A percentile compares a stretch with the other conserved stretches of the same genome.
These are phyloP conservation scores for Candida gorgasii DNA, from an alignment of 805 yeast genomes.

Conservation along the genomic window DNA sequence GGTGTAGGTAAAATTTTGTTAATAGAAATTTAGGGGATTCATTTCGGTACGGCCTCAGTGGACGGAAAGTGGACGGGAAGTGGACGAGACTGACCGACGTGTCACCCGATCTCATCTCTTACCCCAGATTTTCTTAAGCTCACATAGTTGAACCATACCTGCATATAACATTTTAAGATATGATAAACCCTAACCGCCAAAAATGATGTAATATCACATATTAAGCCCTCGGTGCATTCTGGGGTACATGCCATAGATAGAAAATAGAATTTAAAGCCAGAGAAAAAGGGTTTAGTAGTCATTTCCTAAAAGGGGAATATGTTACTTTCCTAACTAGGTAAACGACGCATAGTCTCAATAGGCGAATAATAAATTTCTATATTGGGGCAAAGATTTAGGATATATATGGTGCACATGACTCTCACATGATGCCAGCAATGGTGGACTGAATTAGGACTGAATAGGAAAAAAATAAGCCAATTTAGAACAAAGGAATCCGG, in stretches of 20 bases:
- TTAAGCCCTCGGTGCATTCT: too few species aligned
- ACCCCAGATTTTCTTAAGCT: background rate
- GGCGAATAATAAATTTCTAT: background rate
- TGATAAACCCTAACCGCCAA: too few species aligned
- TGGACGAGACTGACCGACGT: background rate
- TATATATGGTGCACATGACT: too few species aligned
- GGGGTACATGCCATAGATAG: background rate
- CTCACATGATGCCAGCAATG: too few species aligned
- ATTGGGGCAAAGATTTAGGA: too few species aligned
- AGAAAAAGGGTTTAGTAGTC: background rate
- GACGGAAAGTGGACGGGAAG: background rate
- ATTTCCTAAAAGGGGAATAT: background rate
- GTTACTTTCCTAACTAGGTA: background rate
- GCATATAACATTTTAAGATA: background rate
- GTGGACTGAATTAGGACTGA: too few species aligned
- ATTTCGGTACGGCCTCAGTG: too few species aligned
- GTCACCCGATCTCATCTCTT: background rate
- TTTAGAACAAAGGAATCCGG: background rate
- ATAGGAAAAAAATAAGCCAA: too few species aligned
- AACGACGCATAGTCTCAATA: background rate
- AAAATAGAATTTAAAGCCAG: background rate
- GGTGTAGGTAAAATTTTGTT: too few species aligned
- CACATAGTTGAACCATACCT: background rate
- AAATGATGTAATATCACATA: too few species aligned
- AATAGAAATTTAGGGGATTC: too few species aligned